Conservation (phyloP, 768 basidiomycete genomes). For the Boletellus ananas region DNA sequence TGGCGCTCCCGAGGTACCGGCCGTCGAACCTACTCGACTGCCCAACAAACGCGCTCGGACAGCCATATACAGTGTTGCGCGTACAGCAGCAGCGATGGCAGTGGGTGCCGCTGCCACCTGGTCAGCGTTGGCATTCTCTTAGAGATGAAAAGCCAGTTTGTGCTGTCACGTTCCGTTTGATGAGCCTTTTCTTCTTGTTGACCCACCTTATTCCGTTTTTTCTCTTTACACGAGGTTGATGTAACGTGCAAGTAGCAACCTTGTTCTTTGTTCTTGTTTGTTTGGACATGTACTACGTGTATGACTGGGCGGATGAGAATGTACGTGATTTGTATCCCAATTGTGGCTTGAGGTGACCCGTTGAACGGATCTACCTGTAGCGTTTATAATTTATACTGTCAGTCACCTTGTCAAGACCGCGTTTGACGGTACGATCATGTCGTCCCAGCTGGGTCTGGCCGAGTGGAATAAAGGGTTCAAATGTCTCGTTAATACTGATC, state of each 20-base stretch:
- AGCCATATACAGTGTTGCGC: constrained; percentile 38
- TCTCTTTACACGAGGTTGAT: background rate
- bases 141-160: constrained; percentile 12
- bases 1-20: background rate
- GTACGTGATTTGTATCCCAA: too few relatives aligned
- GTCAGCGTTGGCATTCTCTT: constrained; percentile 69
- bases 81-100: constrained; percentile 59
- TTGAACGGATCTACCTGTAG: too few relatives aligned
- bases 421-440: too few relatives aligned
- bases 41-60: constrained; percentile 45
- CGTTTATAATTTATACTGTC: too few relatives aligned
- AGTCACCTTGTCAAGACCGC: too few relatives aligned
- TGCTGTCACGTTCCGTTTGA: background rate
- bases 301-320: background rate
- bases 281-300: background rate
- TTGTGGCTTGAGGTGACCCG: too few relatives aligned
- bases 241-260: background rate
- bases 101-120: constrained; percentile 71
- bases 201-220: background rate
- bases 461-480: too few relatives aligned
- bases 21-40: constrained; percentile 15
- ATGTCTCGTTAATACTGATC: too few relatives aligned
- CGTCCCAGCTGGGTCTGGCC: too few relatives aligned
- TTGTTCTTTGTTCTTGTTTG: background rate
- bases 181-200: too few relatives aligned